Evolutionary conservation across 306 rosid genomes (phyloP), one percentile per base, ranked within the genome.

Genomic region (Dalbergia cochinchinensis): DNA sequence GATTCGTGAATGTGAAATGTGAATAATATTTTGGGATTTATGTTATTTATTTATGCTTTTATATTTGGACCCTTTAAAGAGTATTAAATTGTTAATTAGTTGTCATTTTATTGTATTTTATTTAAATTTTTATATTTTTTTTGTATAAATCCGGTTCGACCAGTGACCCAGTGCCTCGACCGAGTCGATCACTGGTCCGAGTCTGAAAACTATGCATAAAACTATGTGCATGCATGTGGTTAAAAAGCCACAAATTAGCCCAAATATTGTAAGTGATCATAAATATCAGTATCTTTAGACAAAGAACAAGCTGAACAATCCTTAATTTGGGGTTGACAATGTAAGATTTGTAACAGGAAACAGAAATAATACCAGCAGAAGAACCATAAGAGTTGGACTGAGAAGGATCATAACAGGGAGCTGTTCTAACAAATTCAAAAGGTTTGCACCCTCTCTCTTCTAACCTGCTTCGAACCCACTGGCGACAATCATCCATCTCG

Each of bases 401-500:
- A 20, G 91, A 85, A 73, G 92, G 95, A 78, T 91, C 85, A 65
- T 92, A 83, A 74, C 91, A 88, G 19, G 92, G 92, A 89, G 80
- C 98, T 12, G 97, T 86, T 87, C 57, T 87, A 77, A 86, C 79
- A 82, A 92, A 95, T 42, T 92, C 96, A 86, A 82, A 92, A 71
- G 97, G 97, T 72, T 77, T 93, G 74, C 83, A 79, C 15, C 94
- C 97, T 85, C 88, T 91, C 82, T 85, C 92, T 78, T 50, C 87
- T 57, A 95, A 86, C 86, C 65, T 90, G 78, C 87, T 90, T 76
- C 81, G 80, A 72, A 95, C 90, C 97, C 94, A 91, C 69, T 90
- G 87, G 37, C 88, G 92, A 78, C 92, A 89, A 41, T 86, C 92
- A 80, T 90, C 80, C 87, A 79, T 81, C 67, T 71, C 88, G 78